Evolutionary conservation across 768 basidiomycete genomes (phyloP).

Genomic region (Suillus placidus): DNA sequence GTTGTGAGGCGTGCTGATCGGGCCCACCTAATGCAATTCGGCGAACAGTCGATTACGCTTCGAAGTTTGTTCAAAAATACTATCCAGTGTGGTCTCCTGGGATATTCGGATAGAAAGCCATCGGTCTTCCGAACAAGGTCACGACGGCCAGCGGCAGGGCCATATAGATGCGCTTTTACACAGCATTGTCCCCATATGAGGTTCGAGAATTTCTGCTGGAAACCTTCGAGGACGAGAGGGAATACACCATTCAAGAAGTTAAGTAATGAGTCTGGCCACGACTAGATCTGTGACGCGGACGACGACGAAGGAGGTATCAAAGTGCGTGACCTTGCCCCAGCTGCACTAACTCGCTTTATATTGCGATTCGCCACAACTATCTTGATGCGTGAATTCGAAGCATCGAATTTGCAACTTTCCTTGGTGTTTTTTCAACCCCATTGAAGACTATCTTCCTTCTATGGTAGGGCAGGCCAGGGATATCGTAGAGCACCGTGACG

Average conservation of each 20-base stretch:
- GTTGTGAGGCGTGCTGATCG: not conserved
- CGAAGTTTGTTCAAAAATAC: not conserved
- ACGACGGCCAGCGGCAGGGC: no score
- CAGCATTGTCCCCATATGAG: not conserved
- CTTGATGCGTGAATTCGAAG: conserved; percentile 12
- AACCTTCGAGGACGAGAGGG: not conserved
- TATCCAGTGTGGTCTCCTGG: not conserved
- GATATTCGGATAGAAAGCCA: not conserved
- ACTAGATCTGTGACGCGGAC: not conserved
- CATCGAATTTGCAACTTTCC: not conserved
- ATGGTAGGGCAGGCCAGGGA: not conserved
- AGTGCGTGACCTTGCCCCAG: not conserved
- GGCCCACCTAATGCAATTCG: no score
- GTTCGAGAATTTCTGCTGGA: not conserved
- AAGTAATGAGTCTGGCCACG: not conserved
- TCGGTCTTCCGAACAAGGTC: not conserved
- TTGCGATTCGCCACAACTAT: conserved; percentile 2
- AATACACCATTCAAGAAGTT: not conserved
- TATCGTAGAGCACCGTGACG: not conserved
- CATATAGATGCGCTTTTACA: not conserved
- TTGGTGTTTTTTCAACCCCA: not conserved
- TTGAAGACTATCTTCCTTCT: not conserved
- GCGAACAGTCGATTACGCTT: not conserved
- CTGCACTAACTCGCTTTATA: not conserved
- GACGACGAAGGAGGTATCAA: not conserved